These are phyloP conservation scores for Platanus orientalis DNA, from an alignment of 164 flowering plant genomes.

Conservation along the genomic window DNA sequence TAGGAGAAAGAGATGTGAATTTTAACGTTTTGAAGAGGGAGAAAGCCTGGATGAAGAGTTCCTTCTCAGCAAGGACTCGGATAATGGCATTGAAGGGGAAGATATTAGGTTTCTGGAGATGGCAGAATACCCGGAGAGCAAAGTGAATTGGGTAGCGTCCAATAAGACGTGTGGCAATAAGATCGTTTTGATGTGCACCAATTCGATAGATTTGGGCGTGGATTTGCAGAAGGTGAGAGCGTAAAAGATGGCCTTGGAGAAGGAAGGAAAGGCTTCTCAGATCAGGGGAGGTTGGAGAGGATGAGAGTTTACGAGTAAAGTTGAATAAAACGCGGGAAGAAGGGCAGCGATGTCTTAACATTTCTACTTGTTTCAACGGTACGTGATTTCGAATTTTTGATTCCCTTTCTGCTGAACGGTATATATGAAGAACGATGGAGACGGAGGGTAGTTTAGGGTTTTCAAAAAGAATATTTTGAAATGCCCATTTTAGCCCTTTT, in stretches of 20 bases:
- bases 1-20: conserved; percentile 35
- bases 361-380: too few relatives aligned
- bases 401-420: too few relatives aligned
- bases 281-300: not conserved
- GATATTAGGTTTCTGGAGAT: conserved; percentile 44
- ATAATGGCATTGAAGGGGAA: conserved; percentile 62
- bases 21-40: conserved; percentile 29
- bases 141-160: conserved; percentile 46
- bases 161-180: conserved; percentile 58
- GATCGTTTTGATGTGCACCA: conserved; percentile 46
- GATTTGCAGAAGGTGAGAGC: conserved; percentile 50
- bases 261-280: conserved; percentile 27
- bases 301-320: not conserved
- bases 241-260: conserved; percentile 40
- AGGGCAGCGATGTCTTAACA: not conserved
- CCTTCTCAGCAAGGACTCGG: conserved; percentile 41
- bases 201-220: conserved; percentile 43
- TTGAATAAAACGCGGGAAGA: not conserved
- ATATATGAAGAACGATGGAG: too few relatives aligned
- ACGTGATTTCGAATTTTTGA: too few relatives aligned
- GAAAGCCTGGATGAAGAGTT: conserved; percentile 24
- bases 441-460: too few relatives aligned
- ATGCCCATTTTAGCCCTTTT: too few relatives aligned
- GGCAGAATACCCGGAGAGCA: conserved; percentile 37
- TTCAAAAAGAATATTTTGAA: too few relatives aligned